These are phyloP conservation scores for Xylaria sp. DNA, from an alignment of 2,329 filamentous ascomycete genomes.

Conservation along the genomic window DNA sequence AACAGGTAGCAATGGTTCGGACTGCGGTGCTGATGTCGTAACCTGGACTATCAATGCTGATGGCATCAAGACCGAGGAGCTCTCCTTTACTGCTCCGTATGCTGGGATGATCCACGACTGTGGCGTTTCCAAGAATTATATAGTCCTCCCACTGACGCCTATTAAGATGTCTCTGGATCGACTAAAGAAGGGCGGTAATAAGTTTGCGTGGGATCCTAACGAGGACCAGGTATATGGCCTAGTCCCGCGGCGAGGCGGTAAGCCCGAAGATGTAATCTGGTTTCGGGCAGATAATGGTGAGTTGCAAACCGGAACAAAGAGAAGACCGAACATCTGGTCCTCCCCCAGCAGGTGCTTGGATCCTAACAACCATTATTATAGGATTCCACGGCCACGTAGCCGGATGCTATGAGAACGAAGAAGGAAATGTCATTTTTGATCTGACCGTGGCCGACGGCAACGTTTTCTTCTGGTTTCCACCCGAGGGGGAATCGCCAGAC, in stretches of 20 bases:
- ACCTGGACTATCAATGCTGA: constrained; percentile 59
- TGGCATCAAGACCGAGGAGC: constrained; percentile 59
- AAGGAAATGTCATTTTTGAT: constrained; percentile 58
- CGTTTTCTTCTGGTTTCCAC: constrained; percentile 60
- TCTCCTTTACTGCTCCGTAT: constrained; percentile 62
- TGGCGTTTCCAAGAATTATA: constrained; percentile 59
- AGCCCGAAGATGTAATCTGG: constrained; percentile 64
- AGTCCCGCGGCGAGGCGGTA: constrained; percentile 61
- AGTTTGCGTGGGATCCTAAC: constrained; percentile 64
- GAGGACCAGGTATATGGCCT: constrained; percentile 67
- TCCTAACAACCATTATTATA: constrained; percentile 31
- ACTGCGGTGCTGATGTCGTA: constrained; percentile 57
- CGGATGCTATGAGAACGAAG: constrained; percentile 60
- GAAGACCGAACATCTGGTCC: not conserved
- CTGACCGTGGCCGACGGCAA: constrained; percentile 58
- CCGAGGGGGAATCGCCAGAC: constrained; percentile 48
- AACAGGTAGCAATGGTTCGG: constrained; percentile 56
- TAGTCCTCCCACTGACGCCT: constrained; percentile 61
- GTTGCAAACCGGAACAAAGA: constrained; percentile 30
- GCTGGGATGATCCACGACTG: constrained; percentile 66
- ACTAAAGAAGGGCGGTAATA: constrained; percentile 59
- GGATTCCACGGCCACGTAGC: constrained; percentile 61
- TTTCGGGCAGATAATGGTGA: constrained; percentile 62
- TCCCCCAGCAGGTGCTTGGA: not conserved
- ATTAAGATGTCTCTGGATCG: constrained; percentile 58